Conservation (phyloP, 2,329 filamentous ascomycete genomes). For the Biscogniauxia sp. region DNA sequence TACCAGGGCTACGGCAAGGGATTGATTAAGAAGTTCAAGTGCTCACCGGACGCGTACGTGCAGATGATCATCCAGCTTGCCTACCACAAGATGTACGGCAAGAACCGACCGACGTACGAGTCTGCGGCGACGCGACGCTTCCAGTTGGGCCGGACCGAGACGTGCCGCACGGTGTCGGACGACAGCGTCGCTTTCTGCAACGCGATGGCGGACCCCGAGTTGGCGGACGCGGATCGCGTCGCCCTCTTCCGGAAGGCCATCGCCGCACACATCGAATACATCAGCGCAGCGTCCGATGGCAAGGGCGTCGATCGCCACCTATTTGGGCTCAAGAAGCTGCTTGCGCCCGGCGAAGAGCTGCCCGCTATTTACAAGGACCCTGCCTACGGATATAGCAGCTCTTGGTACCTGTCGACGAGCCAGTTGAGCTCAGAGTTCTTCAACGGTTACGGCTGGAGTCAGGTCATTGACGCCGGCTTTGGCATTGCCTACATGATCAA, state of each 20-base stretch:
- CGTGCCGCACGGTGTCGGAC: slow-evolving; percentile 87
- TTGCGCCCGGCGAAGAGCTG: slow-evolving; percentile 75
- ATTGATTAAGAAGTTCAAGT: slow-evolving; percentile 99
- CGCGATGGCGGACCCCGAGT: slow-evolving; percentile 71
- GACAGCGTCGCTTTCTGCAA: slow-evolving; percentile 88
- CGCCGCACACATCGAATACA: slow-evolving; percentile 84
- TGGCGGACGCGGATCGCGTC: slow-evolving; percentile 63
- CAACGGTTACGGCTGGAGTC: slow-evolving; percentile 98
- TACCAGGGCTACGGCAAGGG: slow-evolving; percentile 98
- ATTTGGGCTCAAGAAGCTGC: slow-evolving; percentile 92
- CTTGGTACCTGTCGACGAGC: slow-evolving; percentile 85
- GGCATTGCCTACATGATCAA: slow-evolving; percentile 99
- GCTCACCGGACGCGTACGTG: slow-evolving; percentile 94
- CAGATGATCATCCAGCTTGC: slow-evolving; percentile 98
- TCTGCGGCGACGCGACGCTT: slow-evolving; percentile 92
- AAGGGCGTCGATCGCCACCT: slow-evolving; percentile 94
- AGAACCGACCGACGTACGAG: slow-evolving; percentile 96
- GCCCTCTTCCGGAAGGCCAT: slow-evolving; percentile 80
- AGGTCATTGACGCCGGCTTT: slow-evolving; percentile 94
- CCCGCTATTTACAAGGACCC: slow-evolving; percentile 86
- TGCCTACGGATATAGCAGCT: slow-evolving; percentile 76
- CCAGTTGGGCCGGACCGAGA: slow-evolving; percentile 95
- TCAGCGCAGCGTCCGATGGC: slow-evolving; percentile 81
- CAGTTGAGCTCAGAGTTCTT: slow-evolving; percentile 97
- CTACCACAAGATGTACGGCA: slow-evolving; percentile 98